phyloP scores from a whole-genome alignment of 176 grass and related monocot genomes.

The Aegilops umbellulata region DNA sequence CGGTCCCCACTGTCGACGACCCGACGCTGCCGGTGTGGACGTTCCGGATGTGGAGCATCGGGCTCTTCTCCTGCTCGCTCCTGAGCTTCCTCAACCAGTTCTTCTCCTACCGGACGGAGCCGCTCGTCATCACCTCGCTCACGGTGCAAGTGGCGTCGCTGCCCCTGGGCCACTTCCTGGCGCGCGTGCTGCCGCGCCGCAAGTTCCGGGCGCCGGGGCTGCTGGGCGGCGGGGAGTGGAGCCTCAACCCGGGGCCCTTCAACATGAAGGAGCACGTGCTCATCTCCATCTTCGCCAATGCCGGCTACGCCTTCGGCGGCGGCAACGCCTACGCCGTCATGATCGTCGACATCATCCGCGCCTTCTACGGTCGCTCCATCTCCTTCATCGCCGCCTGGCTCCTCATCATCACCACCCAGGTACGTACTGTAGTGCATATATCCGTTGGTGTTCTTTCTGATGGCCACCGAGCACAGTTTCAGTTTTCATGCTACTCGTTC shows the following conservation, averaged over 20 bases:
- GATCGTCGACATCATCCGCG: slow-evolving; percentile 75
- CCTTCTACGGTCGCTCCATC: slow-evolving; percentile 67
- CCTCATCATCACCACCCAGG: slow-evolving; percentile 91
- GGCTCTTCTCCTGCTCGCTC: slow-evolving; percentile 57
- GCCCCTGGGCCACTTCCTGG: slow-evolving; percentile 80
- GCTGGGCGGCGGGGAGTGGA: slow-evolving; percentile 49
- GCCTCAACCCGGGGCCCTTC: slow-evolving; percentile 88
- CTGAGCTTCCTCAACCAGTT: slow-evolving; percentile 96
- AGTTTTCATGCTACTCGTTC: not conserved
- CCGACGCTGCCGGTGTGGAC: slow-evolving; percentile 83
- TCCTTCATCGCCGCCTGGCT: slow-evolving; percentile 66
- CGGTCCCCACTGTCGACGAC: slow-evolving; percentile 63
- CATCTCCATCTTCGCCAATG: slow-evolving; percentile 98
- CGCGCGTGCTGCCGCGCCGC: slow-evolving; percentile 42
- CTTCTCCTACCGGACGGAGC: slow-evolving; percentile 82
- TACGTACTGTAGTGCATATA: not conserved
- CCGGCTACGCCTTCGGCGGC: slow-evolving; percentile 69
- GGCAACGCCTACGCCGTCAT: slow-evolving; percentile 76
- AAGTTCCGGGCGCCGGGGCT: slow-evolving; percentile 3
- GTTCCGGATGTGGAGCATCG: slow-evolving; percentile 88
- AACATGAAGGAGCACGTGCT: slow-evolving; percentile 99
- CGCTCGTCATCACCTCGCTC: slow-evolving; percentile 81
- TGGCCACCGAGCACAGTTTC: not conserved
- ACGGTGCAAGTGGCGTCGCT: slow-evolving; percentile 83
- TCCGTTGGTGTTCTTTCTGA: not conserved